Conservation (phyloP, 192 early-diverging fungal species). For the Linnemannia exigua region DNA sequence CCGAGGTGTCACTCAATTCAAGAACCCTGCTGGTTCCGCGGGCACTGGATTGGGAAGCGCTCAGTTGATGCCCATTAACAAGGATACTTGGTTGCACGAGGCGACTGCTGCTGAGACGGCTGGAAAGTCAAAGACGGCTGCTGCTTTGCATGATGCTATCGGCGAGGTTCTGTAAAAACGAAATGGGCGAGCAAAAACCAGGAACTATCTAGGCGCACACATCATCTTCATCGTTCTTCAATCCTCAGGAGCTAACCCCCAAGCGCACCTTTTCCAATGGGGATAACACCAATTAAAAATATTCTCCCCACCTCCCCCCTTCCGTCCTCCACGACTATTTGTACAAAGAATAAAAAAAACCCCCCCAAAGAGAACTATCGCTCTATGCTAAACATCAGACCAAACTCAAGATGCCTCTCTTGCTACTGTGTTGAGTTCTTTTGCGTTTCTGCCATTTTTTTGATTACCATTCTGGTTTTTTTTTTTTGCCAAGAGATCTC, state of each 20-base stretch:
- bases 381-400: neutral
- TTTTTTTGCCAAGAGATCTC: slow-evolving; percentile 1
- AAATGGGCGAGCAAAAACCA: neutral
- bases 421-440: neutral
- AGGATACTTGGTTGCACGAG: slow-evolving; percentile 40
- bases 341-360: neutral
- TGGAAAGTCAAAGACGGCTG: slow-evolving; percentile 48
- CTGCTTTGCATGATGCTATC: slow-evolving; percentile 33
- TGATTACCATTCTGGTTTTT: too few species aligned
- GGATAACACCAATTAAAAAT: neutral
- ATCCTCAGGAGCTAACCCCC: neutral
- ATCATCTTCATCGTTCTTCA: too few species aligned
- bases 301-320: neutral
- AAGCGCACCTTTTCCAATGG: neutral
- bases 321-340: neutral
- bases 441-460: neutral
- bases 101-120: slow-evolving; percentile 15
- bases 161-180: slow-evolving; percentile 22
- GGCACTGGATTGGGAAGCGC: slow-evolving; percentile 31
- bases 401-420: neutral
- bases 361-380: too few species aligned
- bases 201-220: neutral
- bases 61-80: slow-evolving; percentile 13
- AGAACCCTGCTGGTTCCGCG: slow-evolving; percentile 44
- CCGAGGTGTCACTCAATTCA: slow-evolving; percentile 46